A percentile compares a stretch with the other conserved stretches of the same genome.
These are phyloP conservation scores for Aechmea fasciata DNA, from an alignment of 176 grass and related monocot genomes.

Conservation along the genomic window DNA sequence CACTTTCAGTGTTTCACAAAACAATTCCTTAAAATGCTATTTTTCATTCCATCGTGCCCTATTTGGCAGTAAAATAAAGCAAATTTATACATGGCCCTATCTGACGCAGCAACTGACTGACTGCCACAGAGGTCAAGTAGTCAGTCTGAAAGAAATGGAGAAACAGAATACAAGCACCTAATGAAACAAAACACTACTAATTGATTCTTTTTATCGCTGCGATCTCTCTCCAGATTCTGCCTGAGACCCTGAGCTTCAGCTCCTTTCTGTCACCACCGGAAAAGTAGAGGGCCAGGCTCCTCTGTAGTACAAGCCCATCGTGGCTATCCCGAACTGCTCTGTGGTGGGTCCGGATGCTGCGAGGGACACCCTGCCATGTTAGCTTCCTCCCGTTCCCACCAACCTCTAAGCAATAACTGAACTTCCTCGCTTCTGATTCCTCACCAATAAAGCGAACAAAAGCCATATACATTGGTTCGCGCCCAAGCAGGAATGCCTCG, in stretches of 20 bases:
- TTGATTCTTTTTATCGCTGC: not conserved
- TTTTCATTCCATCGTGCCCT: too few species aligned
- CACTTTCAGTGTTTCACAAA: too few species aligned
- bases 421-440: slow-evolving; percentile 23
- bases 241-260: slow-evolving; percentile 22
- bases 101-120: too few species aligned
- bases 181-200: too few species aligned
- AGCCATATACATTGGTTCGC: slow-evolving; percentile 22
- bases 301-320: slow-evolving; percentile 16
- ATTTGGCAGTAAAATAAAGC: too few species aligned
- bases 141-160: too few species aligned
- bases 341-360: slow-evolving; percentile 18
- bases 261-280: slow-evolving; percentile 14
- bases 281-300: slow-evolving; percentile 17
- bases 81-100: too few species aligned
- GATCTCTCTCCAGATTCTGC: slow-evolving; percentile 24
- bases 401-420: slow-evolving; percentile 25
- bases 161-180: too few species aligned
- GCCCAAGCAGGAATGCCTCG: slow-evolving; percentile 15
- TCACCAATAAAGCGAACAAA: slow-evolving; percentile 22
- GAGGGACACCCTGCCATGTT: slow-evolving; percentile 22
- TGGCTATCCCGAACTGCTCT: slow-evolving; percentile 7
- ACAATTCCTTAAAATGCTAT: too few species aligned
- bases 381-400: slow-evolving; percentile 18
- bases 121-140: too few species aligned